Conservation (phyloP, 2,329 filamentous ascomycete species). For the Xenosphaeropsis pyriputrescens region DNA sequence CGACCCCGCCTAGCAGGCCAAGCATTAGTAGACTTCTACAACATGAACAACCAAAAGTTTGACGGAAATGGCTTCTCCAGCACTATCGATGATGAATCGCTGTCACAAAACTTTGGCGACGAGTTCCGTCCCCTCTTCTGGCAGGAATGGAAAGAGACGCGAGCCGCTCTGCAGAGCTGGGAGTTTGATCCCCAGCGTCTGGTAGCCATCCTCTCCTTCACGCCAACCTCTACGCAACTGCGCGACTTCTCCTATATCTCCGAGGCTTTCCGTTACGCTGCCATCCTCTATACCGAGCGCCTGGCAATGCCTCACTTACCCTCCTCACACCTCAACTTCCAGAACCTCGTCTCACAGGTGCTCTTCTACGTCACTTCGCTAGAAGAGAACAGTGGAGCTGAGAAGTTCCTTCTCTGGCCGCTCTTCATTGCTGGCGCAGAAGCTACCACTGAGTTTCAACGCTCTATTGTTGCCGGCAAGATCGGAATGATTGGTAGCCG, state of each 20-base stretch:
- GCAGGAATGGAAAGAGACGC: conserved; percentile 74
- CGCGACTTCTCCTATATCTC: conserved; percentile 70
- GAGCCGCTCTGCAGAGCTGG: conserved; percentile 66
- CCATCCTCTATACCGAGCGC: conserved; percentile 78
- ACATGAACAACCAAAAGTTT: conserved; percentile 38
- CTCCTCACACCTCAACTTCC: conserved; percentile 63
- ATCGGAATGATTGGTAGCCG: conserved; percentile 79
- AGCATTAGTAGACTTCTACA: conserved; percentile 32
- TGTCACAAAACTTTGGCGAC: conserved; percentile 26
- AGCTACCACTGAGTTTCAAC: conserved; percentile 69
- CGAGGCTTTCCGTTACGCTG: conserved; percentile 80
- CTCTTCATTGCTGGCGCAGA: conserved; percentile 84
- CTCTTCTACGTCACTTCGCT: conserved; percentile 74
- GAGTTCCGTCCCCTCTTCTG: conserved; percentile 58
- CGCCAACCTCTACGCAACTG: conserved; percentile 43
- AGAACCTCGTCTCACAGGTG: conserved; percentile 68
- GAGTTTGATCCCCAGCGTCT: conserved; percentile 48
- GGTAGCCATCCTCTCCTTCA: conserved; percentile 31
- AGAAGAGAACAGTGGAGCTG: conserved; percentile 52
- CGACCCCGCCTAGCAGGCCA: conserved; percentile 24
- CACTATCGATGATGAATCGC: conserved; percentile 38
- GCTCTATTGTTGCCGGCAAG: conserved; percentile 62
- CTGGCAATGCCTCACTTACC: conserved; percentile 64
- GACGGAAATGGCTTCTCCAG: conserved; percentile 54
- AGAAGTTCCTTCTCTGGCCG: conserved; percentile 89